A percentile compares a stretch with the other conserved stretches of the same genome.
Evolutionary conservation across 345 rosid species (phyloP).

Genomic region (Moricandia moricandioides): DNA sequence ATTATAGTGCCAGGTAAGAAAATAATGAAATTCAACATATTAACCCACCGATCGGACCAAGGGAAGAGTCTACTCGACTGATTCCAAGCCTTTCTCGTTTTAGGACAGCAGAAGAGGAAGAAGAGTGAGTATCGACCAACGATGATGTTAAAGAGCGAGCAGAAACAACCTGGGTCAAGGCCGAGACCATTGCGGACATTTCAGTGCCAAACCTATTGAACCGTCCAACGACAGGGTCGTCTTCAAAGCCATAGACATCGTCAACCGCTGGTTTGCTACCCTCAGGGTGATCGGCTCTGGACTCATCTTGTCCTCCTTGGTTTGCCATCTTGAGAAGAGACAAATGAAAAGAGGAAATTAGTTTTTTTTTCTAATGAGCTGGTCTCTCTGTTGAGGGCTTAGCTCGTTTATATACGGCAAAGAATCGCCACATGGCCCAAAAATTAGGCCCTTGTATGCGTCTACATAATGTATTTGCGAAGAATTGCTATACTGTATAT

Average conservation of each 20-base stretch:
- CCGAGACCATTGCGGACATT: conserved; percentile 74
- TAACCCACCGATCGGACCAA: conserved; percentile 41
- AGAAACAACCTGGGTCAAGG: conserved; percentile 64
- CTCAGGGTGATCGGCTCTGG: conserved; percentile 21
- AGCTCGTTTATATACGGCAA: too few species aligned
- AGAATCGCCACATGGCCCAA: too few species aligned
- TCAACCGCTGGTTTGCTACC: background rate
- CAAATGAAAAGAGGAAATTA: conserved; percentile 24
- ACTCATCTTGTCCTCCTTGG: conserved; percentile 23
- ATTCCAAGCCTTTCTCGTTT: conserved; percentile 42
- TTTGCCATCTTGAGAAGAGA: conserved; percentile 46
- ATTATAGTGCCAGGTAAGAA: too few species aligned
- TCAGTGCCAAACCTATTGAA: conserved; percentile 41
- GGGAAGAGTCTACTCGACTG: conserved; percentile 30
- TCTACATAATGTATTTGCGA: background rate
- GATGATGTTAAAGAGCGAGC: conserved; percentile 1
- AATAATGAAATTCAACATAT: background rate
- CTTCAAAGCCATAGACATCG: conserved; percentile 16
- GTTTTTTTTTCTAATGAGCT: background rate
- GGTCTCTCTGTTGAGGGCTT: background rate
- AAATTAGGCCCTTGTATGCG: background rate
- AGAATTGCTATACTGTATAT: background rate
- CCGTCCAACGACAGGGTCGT: conserved; percentile 16
- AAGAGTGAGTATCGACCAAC: background rate
- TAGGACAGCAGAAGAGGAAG: conserved; percentile 39